Conservation (phyloP, 495 filamentous ascomycete genomes). For the Daldinia loculata region DNA sequence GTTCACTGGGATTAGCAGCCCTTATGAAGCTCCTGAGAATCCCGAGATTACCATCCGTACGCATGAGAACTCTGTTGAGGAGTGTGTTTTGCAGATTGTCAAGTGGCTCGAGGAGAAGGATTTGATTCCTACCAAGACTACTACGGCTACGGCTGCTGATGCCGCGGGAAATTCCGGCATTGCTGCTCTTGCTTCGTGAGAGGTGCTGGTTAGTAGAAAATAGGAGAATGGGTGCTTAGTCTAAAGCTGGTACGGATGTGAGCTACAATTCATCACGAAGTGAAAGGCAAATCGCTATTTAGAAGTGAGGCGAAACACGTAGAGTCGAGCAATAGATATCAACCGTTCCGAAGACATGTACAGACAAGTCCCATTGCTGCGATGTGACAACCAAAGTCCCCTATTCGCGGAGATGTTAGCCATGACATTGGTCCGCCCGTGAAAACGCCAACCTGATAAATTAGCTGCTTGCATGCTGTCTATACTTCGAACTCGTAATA, state of each 20-base stretch:
- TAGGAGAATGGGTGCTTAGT: neutral
- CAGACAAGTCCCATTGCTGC: slow-evolving; percentile 18
- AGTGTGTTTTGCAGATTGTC: slow-evolving; percentile 85
- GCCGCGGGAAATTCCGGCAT: slow-evolving; percentile 21
- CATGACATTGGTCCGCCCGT: slow-evolving; percentile 26
- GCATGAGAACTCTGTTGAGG: slow-evolving; percentile 78
- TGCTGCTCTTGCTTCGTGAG: slow-evolving; percentile 35
- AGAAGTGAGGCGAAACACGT: slow-evolving; percentile 3
- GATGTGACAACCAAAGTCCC: slow-evolving; percentile 31
- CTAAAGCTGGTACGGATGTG: neutral
- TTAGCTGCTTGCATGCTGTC: slow-evolving; percentile 21
- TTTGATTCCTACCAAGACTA: slow-evolving; percentile 51
- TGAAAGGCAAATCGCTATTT: neutral
- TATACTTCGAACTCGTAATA: slow-evolving; percentile 87
- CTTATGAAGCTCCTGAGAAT: slow-evolving; percentile 88
- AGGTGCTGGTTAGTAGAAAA: neutral
- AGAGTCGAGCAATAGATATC: slow-evolving; percentile 15
- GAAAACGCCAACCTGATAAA: slow-evolving; percentile 33
- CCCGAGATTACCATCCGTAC: slow-evolving; percentile 88
- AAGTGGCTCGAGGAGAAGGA: slow-evolving; percentile 72
- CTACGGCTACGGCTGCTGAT: slow-evolving; percentile 24
- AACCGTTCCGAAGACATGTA: slow-evolving; percentile 21
- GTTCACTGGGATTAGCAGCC: slow-evolving; percentile 92
- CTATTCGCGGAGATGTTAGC: slow-evolving; percentile 25
- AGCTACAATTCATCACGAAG: neutral